Base-by-base conservation (phyloP, 2,329 filamentous ascomycete species). In the Ilyonectria sp. region DNA sequence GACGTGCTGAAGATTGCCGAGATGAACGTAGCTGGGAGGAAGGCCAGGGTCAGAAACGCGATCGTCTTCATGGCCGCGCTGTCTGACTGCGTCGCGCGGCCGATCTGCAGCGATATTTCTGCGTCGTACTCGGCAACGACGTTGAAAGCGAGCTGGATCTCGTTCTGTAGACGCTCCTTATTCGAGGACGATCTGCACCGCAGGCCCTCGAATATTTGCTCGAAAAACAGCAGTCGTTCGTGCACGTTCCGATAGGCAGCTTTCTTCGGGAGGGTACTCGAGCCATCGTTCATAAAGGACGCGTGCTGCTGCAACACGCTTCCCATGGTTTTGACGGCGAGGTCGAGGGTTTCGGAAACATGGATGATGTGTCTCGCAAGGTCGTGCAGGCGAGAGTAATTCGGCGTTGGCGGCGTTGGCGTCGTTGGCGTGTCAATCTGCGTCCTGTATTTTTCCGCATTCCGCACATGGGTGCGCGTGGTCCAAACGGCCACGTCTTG, bases 81-180 rank as follows among this genome's bases (percentile, higher is more conserved):
- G 58, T 89, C 87, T 0, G 66, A 66, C n/a, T 81, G 79, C 0
- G 83, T 79, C 0, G 81, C 80, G 10, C 75, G 76, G 0, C 81
- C 80, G 9, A 86, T 83, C 9, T 79, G 58, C 2, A 86, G 77
- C 0, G 82, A 80, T 0, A 79, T 71, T 0, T 71, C 65, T 0
- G 83, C 76, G 54, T 86, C 82, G 40, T 82, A 74, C 67, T 85
- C 82, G 0, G 83, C 79, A 0, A 85, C 82, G 0, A 71, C 78
- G 68, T 86, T 83, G 74, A 84, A 87, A 0, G 81, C 73, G 67
- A 91, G 80, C 63, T 90, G 78, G 78, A 91, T 82, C 84, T 91
- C 76, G 79, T 90, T 77, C 76, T 86, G 56, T 74, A 91, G 79
- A 65, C 89, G 69, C 15, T 82, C 77, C 13, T 80, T 79, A 71